Base-by-base conservation (phyloP, 306 rosid species). In the Pueraria montana region DNA sequence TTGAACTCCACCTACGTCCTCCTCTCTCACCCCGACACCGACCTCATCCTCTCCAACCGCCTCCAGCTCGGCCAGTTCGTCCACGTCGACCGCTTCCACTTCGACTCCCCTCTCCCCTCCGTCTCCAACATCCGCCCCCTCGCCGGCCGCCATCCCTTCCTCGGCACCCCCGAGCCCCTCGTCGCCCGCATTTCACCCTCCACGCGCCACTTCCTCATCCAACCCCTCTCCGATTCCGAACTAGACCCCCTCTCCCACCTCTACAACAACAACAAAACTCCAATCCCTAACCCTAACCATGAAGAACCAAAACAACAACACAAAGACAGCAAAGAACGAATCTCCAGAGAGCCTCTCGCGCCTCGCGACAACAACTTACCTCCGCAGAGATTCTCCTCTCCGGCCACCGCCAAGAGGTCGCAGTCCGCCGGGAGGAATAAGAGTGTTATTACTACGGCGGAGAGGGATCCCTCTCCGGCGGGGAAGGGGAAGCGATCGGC, bases 1-100 rank as follows among this genome's bases (percentile, higher is more conserved):
- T 92, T 92, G 40, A 96, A 96, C 52, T 96, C 98, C 64, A 94
- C 99, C 42, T 96, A 96, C 79, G 97, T 96, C 56, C 94, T 92
- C 3, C 94, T 94, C 77, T 90, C 98, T 0, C 92, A 96, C 5
- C 90, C 87, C 0, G 94, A 96, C 86, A 82, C 85, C 46, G 98
- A 96, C 4, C 97, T 96, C 75, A 92, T 96, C 72, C 96, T 94
- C 89, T 81, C 92, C 66, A 94, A 96, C 86, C 97, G 97, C 14
- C 80, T 96, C 17, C 99, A 96, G 80, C 88, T 96, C 5, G 97
- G 98, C 42, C 97, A 96, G 56, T 94, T 96, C 43, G 82, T 92
- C 61, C 89, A 96, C 63, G 89, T 96, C 27, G 99, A 96, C 73
- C 95, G 98, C 23, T 89, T 96, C 76, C 89, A 89, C 11, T 90